Base-by-base conservation (phyloP, 768 basidiomycete species). In the Neoboletus magnificus region DNA sequence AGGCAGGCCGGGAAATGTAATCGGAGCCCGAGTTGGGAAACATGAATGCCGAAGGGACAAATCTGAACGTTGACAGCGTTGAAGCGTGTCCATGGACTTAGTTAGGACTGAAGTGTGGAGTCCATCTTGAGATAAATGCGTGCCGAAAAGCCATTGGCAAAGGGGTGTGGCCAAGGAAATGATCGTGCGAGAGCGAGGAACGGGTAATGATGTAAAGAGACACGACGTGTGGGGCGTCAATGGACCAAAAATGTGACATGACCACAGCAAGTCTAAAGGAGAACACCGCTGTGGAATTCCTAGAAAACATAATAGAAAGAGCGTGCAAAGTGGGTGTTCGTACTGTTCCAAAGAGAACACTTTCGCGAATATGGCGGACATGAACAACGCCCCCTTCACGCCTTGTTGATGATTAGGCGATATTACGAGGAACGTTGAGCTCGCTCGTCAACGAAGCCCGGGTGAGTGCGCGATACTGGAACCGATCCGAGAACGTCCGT, bases 301-400 rank as follows among this genome's bases (percentile, higher is more conserved):
- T 55, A 40, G 60, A 60, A 57, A 67, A 60, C 53, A 55, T 39
- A 41, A 68, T 62, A 60, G 65, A 69, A 65, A 50, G 48, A 44
- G 55, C 54, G 22, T 50, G 59, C 54, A 59, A 46, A 58, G 42
- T 48, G 56, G 56, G 54, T 4, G 49, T 33, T 43, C 20, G 40
- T 27, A 59, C 45, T 20, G 52, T 69, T 66, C 66, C 40, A 58
- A 58, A 60, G 48, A 61, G 60, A 68, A 65, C 35, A 8, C 40
- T 25, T 42, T 64, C 58, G 56, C 50, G 49, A 59, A 61, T 53
- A 61, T 32, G 57, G 57, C 68, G 68, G 68, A 69, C 62, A 69
- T 69, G 68, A 69, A 62, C 48, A 57, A 58, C 45, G 52, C 61
- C 55, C 29, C 50, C 48, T 55, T 52, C 62, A 69, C 57, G 49